Evolutionary conservation across 2,329 filamentous ascomycete species (phyloP), one percentile per base, ranked within the genome.

Genomic region (Aspergillus sp.): DNA sequence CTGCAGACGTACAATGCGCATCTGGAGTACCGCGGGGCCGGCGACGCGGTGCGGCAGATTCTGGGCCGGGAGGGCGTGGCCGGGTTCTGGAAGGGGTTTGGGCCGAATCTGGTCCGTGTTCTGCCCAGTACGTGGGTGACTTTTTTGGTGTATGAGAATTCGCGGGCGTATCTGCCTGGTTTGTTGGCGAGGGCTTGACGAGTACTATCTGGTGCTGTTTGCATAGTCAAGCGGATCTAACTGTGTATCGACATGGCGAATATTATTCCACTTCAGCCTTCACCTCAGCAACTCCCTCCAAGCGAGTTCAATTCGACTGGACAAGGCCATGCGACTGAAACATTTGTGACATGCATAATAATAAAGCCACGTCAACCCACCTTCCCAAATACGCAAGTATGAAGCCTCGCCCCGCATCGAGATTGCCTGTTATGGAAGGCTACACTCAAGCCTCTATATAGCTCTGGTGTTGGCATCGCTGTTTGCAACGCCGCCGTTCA

Each of bases 121-220:
- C 69, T 98, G 58, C 91, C 91, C 3, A 88, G 86, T 19, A 96
- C 91, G 3, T 93, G 91, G 75, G 85, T 95, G 33, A 96, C 89
- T 1, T 96, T 98, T 55, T 61, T 98, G 48, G 88, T 96, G 15
- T 96, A 96, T 61, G 91, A 98, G 67, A 96, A 96, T 59, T 80
- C 82, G 38, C 86, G 82, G 62, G 77, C 74, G 44, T 80, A 84
- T 54, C 56, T 93, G 67, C 74, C 15, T 68, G 12, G 17, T 36
- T 15, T 36, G 34, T 11, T 8, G 25, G 5, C 12, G 11, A 13
- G n/a, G n/a, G 22, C 22, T n/a, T n/a, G n/a, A 8, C 22, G 8
- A 8, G n/a, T 24, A 24, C n/a, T 24, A 24, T 8, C 22, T 24
- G 22, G 8, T 24, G 22, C n/a, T 8, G 3, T n/a, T 24, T 24